Conservation (phyloP, 805 yeast genomes). For the Wickerhamiella azymoides region DNA sequence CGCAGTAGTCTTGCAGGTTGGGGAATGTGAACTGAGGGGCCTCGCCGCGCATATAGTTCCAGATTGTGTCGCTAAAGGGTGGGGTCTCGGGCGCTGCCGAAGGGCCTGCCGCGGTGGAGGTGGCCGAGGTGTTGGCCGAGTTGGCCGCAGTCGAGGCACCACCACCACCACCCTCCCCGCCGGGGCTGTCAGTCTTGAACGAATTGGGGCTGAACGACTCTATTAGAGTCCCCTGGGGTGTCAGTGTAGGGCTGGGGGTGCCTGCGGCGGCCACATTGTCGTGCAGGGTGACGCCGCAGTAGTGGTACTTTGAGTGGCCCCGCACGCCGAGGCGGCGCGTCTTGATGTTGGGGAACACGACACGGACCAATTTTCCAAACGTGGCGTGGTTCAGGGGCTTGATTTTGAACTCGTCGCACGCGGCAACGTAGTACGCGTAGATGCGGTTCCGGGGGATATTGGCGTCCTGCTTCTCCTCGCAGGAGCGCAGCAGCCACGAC, state of each 20-base stretch:
- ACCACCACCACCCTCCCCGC: no score
- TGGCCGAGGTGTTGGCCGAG: no score
- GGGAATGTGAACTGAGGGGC: conserved; percentile 26
- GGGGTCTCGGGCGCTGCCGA: background rate
- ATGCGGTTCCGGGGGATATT: conserved; percentile 53
- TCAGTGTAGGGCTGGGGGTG: conserved; percentile 5
- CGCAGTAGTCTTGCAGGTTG: conserved; percentile 31
- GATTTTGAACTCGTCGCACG: conserved; percentile 41
- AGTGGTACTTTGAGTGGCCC: conserved; percentile 74
- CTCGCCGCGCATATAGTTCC: conserved; percentile 1
- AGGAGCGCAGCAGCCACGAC: conserved; percentile 62
- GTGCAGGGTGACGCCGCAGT: conserved; percentile 52
- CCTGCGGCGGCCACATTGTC: conserved; percentile 15
- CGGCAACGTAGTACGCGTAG: conserved; percentile 49
- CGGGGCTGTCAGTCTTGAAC: conserved; percentile 3
- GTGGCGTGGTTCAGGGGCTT: conserved; percentile 62
- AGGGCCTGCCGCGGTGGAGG: background rate
- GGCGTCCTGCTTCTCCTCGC: conserved; percentile 35
- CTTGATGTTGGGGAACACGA: conserved; percentile 49
- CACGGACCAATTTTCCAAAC: conserved; percentile 58
- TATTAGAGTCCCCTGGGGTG: conserved; percentile 1
- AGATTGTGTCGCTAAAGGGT: background rate
- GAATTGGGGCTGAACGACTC: conserved; percentile 7
- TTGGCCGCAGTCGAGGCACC: background rate
- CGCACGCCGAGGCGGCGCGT: conserved; percentile 72